These are phyloP conservation scores for Gryganskiella cystojenkinii DNA, from an alignment of 192 early-diverging fungal species.

Conservation along the genomic window DNA sequence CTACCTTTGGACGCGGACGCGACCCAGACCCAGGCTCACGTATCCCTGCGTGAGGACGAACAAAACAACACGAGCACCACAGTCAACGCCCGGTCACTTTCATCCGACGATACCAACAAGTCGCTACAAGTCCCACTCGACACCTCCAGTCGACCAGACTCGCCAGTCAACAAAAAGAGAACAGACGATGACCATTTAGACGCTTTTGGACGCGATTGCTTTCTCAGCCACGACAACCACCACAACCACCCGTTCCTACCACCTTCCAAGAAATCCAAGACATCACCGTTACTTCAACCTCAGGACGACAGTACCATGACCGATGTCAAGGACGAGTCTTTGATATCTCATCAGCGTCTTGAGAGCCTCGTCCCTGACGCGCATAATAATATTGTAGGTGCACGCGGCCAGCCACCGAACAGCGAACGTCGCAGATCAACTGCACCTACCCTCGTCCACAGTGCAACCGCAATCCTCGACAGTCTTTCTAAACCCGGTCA, in stretches of 20 bases:
- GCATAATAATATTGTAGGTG: no score
- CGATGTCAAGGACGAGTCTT: background rate
- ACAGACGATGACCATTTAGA: slow-evolving; percentile 25
- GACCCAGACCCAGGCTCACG: background rate
- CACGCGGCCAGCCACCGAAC: no score
- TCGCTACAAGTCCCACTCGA: no score
- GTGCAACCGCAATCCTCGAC: slow-evolving; percentile 31
- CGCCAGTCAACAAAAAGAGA: slow-evolving; percentile 44
- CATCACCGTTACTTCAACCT: slow-evolving; percentile 16
- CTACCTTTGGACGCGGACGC: background rate
- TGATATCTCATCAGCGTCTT: slow-evolving; percentile 4
- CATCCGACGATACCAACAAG: no score
- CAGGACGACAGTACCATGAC: slow-evolving; percentile 2
- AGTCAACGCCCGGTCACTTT: no score
- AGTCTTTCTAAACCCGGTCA: slow-evolving; percentile 44
- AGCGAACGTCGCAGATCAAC: no score
- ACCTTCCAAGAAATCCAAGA: slow-evolving; percentile 39
- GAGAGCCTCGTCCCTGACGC: no score
- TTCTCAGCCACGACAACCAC: background rate
- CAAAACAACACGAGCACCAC: no score
- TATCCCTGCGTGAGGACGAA: no score
- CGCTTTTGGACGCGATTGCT: slow-evolving; percentile 4
- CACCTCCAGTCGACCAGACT: slow-evolving; percentile 28
- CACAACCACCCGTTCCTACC: slow-evolving; percentile 21
- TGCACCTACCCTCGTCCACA: slow-evolving; percentile 13